phyloP scores from a whole-genome alignment of 169 alveolate species.

The Miamiensis avidus region DNA sequence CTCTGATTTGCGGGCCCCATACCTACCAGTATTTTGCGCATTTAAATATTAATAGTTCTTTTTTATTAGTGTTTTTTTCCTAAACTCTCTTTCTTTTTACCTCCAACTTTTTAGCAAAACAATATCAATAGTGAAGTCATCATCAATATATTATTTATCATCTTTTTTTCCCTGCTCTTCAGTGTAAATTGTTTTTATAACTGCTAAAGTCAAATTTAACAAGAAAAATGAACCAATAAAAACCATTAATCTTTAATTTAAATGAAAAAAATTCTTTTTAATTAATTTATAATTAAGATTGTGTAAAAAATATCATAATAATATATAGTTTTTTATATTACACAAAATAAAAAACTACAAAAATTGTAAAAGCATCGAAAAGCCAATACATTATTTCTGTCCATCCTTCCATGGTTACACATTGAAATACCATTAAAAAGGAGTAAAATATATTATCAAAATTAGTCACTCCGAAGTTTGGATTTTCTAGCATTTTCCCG shows the following conservation, averaged over 20 bases:
- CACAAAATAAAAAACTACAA: constrained; percentile 56
- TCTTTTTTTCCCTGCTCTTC: constrained; percentile 27
- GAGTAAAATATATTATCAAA: constrained; percentile 66
- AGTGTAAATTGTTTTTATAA: constrained; percentile 62
- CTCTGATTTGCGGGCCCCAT: neutral
- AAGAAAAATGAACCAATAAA: constrained; percentile 74
- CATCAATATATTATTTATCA: neutral
- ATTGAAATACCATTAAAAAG: constrained; percentile 58
- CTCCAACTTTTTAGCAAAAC: neutral
- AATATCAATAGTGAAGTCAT: neutral
- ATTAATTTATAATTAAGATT: no score
- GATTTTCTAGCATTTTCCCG: constrained; percentile 64
- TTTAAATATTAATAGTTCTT: no score
- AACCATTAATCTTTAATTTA: constrained; percentile 41
- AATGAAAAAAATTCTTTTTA: no score
- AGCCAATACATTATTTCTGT: constrained; percentile 46
- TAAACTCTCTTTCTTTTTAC: neutral
- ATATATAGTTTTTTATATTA: neutral
- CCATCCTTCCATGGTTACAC: constrained; percentile 78
- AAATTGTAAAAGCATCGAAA: constrained; percentile 36
- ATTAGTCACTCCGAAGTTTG: constrained; percentile 58
- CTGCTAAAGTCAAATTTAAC: constrained; percentile 71
- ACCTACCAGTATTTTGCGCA: neutral
- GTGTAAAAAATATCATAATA: no score
- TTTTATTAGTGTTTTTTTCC: no score